Evolutionary conservation across 495 filamentous ascomycete genomes (phyloP).

Genomic region (Immersiella caudata): DNA sequence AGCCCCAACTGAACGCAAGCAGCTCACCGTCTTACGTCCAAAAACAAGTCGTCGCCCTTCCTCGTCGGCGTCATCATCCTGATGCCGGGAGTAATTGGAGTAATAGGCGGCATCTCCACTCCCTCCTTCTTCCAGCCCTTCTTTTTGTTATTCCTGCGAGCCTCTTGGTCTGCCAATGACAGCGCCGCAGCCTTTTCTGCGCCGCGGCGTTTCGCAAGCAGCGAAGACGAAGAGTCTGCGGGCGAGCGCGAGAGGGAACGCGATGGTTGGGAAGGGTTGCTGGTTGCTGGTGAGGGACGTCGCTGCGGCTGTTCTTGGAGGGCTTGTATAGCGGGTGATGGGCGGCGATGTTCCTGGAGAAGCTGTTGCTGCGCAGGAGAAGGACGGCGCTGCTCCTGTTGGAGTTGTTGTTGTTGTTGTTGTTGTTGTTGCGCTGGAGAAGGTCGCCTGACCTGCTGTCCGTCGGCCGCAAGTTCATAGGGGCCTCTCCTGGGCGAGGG

Average conservation of each 20-base stretch:
- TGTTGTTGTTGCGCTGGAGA: background rate
- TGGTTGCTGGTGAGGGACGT: background rate
- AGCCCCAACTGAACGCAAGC: background rate
- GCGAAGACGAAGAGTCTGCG: slow-evolving; percentile 21
- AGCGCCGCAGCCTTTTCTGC: slow-evolving; percentile 49
- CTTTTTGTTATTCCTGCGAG: slow-evolving; percentile 25
- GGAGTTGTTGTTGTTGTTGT: slow-evolving; percentile 15
- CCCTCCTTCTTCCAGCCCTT: slow-evolving; percentile 27
- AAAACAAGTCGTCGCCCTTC: slow-evolving; percentile 48
- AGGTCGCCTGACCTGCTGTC: background rate
- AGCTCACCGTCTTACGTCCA: slow-evolving; percentile 43
- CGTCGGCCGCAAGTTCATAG: background rate
- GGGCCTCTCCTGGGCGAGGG: background rate
- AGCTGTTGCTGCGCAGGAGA: slow-evolving; percentile 21
- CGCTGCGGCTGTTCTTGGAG: slow-evolving; percentile 11
- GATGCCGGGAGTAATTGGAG: slow-evolving; percentile 54
- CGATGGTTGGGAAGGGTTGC: background rate
- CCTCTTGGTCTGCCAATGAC: slow-evolving; percentile 32
- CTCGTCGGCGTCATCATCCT: slow-evolving; percentile 53
- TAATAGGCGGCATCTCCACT: slow-evolving; percentile 36
- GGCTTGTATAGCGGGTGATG: slow-evolving; percentile 1
- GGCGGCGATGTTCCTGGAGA: slow-evolving; percentile 1
- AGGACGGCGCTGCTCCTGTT: slow-evolving; percentile 6
- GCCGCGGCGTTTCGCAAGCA: slow-evolving; percentile 55
- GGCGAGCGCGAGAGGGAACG: background rate